Percentiles rank a stretch among this genome's conserved stretches.
These are phyloP conservation scores for Fusarium musae DNA, from an alignment of 2,329 filamentous ascomycete genomes.

Conservation along the genomic window DNA sequence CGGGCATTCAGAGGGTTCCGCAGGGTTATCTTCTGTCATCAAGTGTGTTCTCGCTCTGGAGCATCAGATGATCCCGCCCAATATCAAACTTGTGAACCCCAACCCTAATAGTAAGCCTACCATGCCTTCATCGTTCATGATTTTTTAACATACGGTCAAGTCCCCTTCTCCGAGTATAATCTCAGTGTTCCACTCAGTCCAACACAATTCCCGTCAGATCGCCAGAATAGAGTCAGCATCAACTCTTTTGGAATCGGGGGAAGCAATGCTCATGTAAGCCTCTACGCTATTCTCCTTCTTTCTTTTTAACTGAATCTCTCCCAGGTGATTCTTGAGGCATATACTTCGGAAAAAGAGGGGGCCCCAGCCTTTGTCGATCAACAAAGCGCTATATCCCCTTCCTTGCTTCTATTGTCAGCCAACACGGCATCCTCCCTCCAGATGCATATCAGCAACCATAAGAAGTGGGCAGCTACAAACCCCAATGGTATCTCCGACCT, in stretches of 20 bases:
- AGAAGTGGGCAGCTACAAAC: constrained; percentile 35
- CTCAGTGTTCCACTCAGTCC: constrained; percentile 23
- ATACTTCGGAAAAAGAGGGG: not conserved
- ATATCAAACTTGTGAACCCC: constrained; percentile 31
- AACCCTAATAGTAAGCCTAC: constrained; percentile 38
- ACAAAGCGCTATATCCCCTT: not conserved
- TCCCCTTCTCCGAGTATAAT: not conserved
- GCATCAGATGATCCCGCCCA: constrained; percentile 38
- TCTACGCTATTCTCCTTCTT: too few species aligned
- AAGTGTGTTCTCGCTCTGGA: constrained; percentile 43
- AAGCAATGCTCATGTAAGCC: constrained; percentile 38
- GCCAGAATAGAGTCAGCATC: constrained; percentile 29
- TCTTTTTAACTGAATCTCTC: too few species aligned
- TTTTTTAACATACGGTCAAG: not conserved
- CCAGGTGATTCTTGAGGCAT: constrained; percentile 34
- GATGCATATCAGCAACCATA: constrained; percentile 20
- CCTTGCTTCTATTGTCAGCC: constrained; percentile 34
- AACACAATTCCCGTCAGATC: constrained; percentile 18
- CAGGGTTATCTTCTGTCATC: constrained; percentile 41
- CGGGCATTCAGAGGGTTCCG: constrained; percentile 42
- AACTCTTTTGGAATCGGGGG: constrained; percentile 48
- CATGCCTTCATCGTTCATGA: rapidly evolving
- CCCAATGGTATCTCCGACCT: constrained; percentile 28
- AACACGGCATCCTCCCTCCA: constrained; percentile 17
- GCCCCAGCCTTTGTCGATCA: not conserved